These are phyloP conservation scores for Trichoderma koningii DNA, from an alignment of 2,329 filamentous ascomycete genomes.

Conservation along the genomic window DNA sequence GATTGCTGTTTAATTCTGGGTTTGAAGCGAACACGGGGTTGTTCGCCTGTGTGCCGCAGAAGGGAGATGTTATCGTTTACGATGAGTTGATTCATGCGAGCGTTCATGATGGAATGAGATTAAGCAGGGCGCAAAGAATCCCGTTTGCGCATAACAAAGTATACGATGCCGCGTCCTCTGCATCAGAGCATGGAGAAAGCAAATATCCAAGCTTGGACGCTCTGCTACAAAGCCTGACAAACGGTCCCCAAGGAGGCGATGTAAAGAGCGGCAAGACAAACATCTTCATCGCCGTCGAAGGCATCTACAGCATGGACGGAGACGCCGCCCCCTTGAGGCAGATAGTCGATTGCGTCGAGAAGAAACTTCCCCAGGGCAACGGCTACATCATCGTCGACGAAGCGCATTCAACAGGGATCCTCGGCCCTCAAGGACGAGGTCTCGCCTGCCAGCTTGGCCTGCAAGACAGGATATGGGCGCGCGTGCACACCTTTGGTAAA, in stretches of 20 bases:
- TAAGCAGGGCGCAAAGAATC: slow-evolving; percentile 57
- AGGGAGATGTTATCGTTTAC: slow-evolving; percentile 65
- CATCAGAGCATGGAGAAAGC: not conserved
- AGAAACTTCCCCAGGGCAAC: slow-evolving; percentile 58
- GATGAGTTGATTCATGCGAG: slow-evolving; percentile 79
- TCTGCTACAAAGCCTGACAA: slow-evolving; percentile 37
- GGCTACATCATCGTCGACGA: slow-evolving; percentile 68
- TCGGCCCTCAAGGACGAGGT: slow-evolving; percentile 58
- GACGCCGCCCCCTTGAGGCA: slow-evolving; percentile 66
- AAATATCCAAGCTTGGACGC: slow-evolving; percentile 34
- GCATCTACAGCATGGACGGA: slow-evolving; percentile 82
- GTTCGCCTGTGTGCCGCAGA: slow-evolving; percentile 61
- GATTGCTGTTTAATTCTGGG: slow-evolving; percentile 59
- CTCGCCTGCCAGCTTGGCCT: slow-evolving; percentile 59
- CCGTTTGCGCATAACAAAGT: slow-evolving; percentile 62
- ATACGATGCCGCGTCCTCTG: not conserved
- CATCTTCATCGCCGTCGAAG: slow-evolving; percentile 70
- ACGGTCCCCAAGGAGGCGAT: slow-evolving; percentile 38
- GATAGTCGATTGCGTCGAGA: slow-evolving; percentile 60
- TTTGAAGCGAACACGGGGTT: slow-evolving; percentile 68
- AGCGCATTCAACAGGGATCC: slow-evolving; percentile 65
- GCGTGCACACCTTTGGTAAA: slow-evolving; percentile 68
- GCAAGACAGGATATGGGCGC: slow-evolving; percentile 57
- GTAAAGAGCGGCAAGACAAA: slow-evolving; percentile 47
- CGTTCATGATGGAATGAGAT: slow-evolving; percentile 73